Conservation (phyloP, 495 filamentous ascomycete genomes). For the Penicillium psychrofluorescens region DNA sequence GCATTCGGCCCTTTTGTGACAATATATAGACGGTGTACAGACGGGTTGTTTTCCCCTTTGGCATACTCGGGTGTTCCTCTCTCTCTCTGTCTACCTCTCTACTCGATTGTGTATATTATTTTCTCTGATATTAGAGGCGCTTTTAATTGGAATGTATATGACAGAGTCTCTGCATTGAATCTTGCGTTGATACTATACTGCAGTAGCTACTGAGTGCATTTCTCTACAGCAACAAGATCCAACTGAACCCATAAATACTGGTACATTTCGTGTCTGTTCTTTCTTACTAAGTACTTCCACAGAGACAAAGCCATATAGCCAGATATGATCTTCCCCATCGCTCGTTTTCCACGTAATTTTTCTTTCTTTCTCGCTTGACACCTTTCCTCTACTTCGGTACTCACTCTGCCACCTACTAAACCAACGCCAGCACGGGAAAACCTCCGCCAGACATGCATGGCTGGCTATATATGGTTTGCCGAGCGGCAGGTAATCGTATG, state of each 20-base stretch:
- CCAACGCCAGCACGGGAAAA: no score
- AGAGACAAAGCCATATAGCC: background rate
- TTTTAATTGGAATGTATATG: constrained; percentile 13
- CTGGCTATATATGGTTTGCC: no score
- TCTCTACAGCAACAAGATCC: no score
- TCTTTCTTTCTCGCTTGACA: background rate
- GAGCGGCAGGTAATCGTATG: no score
- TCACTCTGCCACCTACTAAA: no score
- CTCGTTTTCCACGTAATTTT: constrained; percentile 1
- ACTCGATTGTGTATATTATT: no score
- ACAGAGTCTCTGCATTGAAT: constrained; percentile 2
- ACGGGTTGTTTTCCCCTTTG: constrained; percentile 7
- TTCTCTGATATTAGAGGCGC: constrained; percentile 18
- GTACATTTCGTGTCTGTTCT: constrained; percentile 1
- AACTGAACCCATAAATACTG: background rate
- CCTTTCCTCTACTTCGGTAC: no score
- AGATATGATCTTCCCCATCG: background rate
- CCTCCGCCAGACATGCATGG: no score
- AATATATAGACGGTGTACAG: no score
- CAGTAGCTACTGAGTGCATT: background rate
- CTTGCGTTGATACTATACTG: background rate
- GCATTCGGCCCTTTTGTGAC: background rate
- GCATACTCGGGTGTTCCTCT: constrained; percentile 16
- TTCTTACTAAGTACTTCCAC: background rate
- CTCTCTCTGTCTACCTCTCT: constrained; percentile 13